Conservation (phyloP, 78 protist genomes). For the Chrysochromulina tobinii region DNA sequence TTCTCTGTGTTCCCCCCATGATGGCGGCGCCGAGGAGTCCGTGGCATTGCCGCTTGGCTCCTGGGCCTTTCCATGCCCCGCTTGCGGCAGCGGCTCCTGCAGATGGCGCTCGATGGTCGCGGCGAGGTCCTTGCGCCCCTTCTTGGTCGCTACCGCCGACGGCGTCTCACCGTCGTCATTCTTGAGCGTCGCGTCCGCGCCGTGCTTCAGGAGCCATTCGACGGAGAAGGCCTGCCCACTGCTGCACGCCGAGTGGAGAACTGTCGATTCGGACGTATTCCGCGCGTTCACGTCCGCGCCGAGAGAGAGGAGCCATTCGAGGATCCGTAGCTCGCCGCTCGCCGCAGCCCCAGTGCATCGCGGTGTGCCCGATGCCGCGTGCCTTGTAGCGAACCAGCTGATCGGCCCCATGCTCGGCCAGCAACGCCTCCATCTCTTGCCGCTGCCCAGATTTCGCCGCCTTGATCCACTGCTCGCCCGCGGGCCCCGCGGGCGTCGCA, state of each 20-base stretch:
- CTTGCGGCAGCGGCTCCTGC: too few relatives aligned
- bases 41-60: too few relatives aligned
- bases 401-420: not conserved
- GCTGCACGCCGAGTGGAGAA: not conserved
- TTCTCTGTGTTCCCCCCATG: too few relatives aligned
- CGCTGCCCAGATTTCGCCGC: not conserved
- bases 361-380: slow-evolving; percentile 17
- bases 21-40: too few relatives aligned
- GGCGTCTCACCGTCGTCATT: not conserved
- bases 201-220: not conserved
- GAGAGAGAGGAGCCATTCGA: not conserved
- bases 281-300: not conserved
- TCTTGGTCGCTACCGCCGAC: not conserved
- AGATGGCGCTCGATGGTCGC: too few relatives aligned
- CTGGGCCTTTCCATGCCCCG: too few relatives aligned
- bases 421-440: not conserved
- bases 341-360: not conserved
- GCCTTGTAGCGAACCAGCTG: not conserved
- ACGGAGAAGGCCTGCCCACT: not conserved
- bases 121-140: not conserved
- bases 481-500: not conserved
- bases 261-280: not conserved
- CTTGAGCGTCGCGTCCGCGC: not conserved
- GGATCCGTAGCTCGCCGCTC: not conserved
- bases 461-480: not conserved